Evolutionary conservation across 75 land plant genomes (phyloP), one percentile per base, ranked within the genome.

Genomic region (Pinus albicaulis): DNA sequence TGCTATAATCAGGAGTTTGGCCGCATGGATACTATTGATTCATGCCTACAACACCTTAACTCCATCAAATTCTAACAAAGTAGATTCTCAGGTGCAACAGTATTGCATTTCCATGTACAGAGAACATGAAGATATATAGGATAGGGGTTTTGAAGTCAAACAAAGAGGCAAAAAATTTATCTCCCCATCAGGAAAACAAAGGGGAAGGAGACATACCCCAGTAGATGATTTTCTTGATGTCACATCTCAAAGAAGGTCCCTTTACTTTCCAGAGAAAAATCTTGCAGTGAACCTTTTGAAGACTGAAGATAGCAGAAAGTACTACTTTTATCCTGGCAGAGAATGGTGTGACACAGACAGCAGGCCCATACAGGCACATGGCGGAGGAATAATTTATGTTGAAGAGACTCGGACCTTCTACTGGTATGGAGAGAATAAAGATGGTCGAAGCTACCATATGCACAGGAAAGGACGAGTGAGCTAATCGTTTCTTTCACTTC

Each of bases 391-490:
- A 62, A 56, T 96, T n/a, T 89, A 88, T 86, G 92, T 87, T 72
- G 82, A 81, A 59, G 89, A 89, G 57, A 84, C 90, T 3, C 73
- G 64, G 56, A 96, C 89, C 3, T 96, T 85, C 76, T 96, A 94
- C 80, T 94, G 99, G 99, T 96, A 96, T 88, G 99, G 99, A 76
- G 99, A 96, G 82, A 89, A 96, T 76, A 96, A 96, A 80, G 98
- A 92, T 81, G 99, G 99, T 12, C 85, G 79, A 20, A 96, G 95
- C 57, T 94, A 94, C 75, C 90, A 78, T 72, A 81, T 89, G 63
- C 89, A 88, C 78, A 89, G 85, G 74, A 89, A 86, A 73, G 87
- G 89, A 78, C 82, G 99, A 81, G 99, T 96, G 74, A 86, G 86
- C 81, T 60, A 72, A 56, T 44, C 10, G 10, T 62, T 34, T 34